Base-by-base conservation (phyloP, 306 rosid species). In the Acacia crassicarpa region DNA sequence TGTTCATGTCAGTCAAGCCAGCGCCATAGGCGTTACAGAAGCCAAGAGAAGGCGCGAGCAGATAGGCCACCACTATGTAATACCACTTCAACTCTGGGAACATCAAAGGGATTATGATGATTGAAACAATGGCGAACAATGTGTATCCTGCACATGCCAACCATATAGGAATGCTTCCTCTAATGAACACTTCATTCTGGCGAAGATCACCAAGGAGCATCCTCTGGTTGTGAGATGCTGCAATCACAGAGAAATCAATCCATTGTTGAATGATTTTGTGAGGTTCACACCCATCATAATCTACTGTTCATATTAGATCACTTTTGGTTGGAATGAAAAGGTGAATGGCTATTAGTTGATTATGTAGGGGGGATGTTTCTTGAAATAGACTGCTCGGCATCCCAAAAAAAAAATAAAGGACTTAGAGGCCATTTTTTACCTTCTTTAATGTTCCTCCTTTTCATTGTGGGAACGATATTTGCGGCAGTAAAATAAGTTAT, bases 1-100 rank as follows among this genome's bases (percentile, higher is more conserved):
- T 91, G 87, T 91, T 91, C 92, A 88, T 88, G 87, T 94, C 97
- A 1, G 98, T 94, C 69, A 94, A 78, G 54, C 97, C 98, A 0
- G 94, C 84, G 0, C 98, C 97, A 59, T 94, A 92, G 27, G 98
- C 97, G 33, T 94, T 94, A 89, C 98, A 94, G 89, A 94, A 94
- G 89, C 97, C 79, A 41, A 94, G 97, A 78, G 91, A 85, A 1
- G 98, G 98, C 30, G 97, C 98, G 4, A 94, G 73, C 19, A 87
- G 46, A 66, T 94, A 94, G 43, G 97, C 94, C 9, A 91, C 88
- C 11, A 90, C 91, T 68, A 94, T 89, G 51, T 86, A 91, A 38
- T 92, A 91, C 97, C 97, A 92, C 72, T 91, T 94, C 85, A 94
- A 84, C 83, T 89, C 84, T 0, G 92, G 93, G 84, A 92, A 94